Base-by-base conservation (phyloP, 2,329 filamentous ascomycete genomes). In the Fusarium devonianum region DNA sequence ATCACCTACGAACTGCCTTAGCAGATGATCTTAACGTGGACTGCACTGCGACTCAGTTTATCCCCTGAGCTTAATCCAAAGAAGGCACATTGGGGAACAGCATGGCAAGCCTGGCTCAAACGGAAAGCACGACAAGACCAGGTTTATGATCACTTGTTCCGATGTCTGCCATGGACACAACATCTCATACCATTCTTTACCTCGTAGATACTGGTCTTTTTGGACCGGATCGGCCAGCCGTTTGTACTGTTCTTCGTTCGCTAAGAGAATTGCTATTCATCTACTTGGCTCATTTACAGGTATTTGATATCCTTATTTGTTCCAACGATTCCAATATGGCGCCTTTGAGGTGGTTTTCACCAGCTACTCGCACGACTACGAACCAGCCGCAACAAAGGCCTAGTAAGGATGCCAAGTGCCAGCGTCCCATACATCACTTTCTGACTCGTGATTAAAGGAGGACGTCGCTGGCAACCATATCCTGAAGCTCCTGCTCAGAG, bases 141-240 rank as follows among this genome's bases (percentile, higher is more conserved):
- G 13, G 12, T n/a, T 5, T 18, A 30, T 29, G 8, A 10, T 19
- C 30, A 21, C 22, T 11, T 5, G 13, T n/a, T n/a, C 17, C 10
- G 17, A 10, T 18, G n/a, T 37, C 19, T 34, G 22, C 25, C 12
- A n/a, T n/a, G n/a, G n/a, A n/a, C n/a, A n/a, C n/a, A n/a, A n/a
- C n/a, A n/a, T 26, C 9, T 38, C 14, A 30, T 16, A 14, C 13
- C 4, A 12, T 12, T 17, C 13, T 29, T 14, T 13, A 12, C 35
- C 14, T 26, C 16, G 23, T 19, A 19, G 26, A 29, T 18, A 51
- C 38, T 17, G 25, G 18, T 12, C 29, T 34, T 52, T 14, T 56
- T 39, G 39, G 35, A 58, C 12, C 17, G 25, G 21, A 46, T 14
- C 33, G 51, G 14, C 32, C 39, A 55, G 14, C 32, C 39, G n/a